A percentile compares a stretch with the other conserved stretches of the same genome.
phyloP scores from a whole-genome alignment of 2,329 filamentous ascomycete genomes.

The Cordyceps tenuipes region DNA sequence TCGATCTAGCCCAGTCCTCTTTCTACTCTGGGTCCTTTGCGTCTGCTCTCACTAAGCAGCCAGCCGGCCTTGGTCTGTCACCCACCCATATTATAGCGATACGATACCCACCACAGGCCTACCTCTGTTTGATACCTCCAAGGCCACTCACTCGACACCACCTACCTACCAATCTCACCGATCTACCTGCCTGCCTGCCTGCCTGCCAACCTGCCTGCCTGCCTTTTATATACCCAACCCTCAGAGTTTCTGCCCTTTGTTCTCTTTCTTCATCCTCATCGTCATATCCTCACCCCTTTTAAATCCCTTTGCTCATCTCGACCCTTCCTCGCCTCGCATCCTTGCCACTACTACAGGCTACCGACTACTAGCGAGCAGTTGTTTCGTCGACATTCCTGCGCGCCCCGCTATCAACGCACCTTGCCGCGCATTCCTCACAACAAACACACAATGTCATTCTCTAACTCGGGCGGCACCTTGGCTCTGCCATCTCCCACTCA shows the following conservation, averaged over 20 bases:
- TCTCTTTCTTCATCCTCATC: neutral
- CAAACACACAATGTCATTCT: slow-evolving; percentile 45
- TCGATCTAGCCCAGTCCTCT: slow-evolving; percentile 18
- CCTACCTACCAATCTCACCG: neutral
- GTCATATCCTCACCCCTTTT: neutral
- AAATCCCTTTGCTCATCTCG: neutral
- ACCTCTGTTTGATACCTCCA: neutral
- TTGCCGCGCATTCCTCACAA: slow-evolving; percentile 21
- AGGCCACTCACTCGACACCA: neutral
- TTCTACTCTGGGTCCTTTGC: slow-evolving; percentile 19
- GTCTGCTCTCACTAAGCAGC: neutral
- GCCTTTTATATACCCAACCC: neutral
- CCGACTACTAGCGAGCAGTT: too few species aligned
- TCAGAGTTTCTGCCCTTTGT: neutral
- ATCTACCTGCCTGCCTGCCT: too few species aligned
- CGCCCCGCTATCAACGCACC: slow-evolving; percentile 19
- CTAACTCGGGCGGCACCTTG: slow-evolving; percentile 63
- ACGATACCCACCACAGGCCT: neutral
- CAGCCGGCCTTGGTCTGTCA: slow-evolving; percentile 11
- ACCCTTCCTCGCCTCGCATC: neutral
- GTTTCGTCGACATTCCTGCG: slow-evolving; percentile 22
- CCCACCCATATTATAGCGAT: slow-evolving; percentile 10
- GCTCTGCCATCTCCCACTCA: slow-evolving; percentile 82
- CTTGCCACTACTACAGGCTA: neutral
- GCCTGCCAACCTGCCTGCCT: too few species aligned